Evolutionary conservation across 306 rosid genomes (phyloP).

Genomic region (Medicago lupulina): DNA sequence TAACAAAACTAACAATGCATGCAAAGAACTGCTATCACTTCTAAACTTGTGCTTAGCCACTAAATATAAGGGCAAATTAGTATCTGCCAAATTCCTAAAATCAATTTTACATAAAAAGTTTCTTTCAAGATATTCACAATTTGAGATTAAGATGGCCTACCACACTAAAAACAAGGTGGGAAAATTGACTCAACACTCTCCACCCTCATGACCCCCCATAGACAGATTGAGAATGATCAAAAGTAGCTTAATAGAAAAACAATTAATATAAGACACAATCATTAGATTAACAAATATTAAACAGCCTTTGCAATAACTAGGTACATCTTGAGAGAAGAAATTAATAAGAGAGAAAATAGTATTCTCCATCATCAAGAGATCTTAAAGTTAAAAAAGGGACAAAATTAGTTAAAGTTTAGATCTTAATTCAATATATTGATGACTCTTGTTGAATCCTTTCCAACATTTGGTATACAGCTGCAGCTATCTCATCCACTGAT

Average conservation of each 20-base stretch:
- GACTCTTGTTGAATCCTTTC: slow-evolving; percentile 76
- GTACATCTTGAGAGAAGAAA: slow-evolving; percentile 44
- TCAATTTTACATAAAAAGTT: slow-evolving; percentile 28
- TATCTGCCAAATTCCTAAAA: too few relatives aligned
- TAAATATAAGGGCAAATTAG: too few relatives aligned
- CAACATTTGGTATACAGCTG: slow-evolving; percentile 77
- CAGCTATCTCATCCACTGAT: slow-evolving; percentile 90
- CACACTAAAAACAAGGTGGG: slow-evolving; percentile 32
- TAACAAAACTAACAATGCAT: too few relatives aligned
- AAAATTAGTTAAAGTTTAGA: slow-evolving; percentile 40
- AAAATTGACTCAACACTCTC: slow-evolving; percentile 42
- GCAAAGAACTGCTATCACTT: too few relatives aligned
- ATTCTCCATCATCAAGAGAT: slow-evolving; percentile 33
- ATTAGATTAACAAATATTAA: slow-evolving; percentile 43
- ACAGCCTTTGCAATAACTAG: slow-evolving; percentile 55
- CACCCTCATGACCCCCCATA: neutral
- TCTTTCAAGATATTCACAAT: slow-evolving; percentile 28
- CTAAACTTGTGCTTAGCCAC: too few relatives aligned
- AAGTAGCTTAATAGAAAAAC: slow-evolving; percentile 40
- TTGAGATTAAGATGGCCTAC: slow-evolving; percentile 30
- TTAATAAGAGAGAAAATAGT: slow-evolving; percentile 28
- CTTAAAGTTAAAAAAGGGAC: slow-evolving; percentile 10
- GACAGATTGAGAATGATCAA: slow-evolving; percentile 1
- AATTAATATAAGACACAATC: slow-evolving; percentile 8
- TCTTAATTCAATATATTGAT: slow-evolving; percentile 43